Evolutionary conservation across 331 rosid genomes (phyloP).

Genomic region (Quercus lobata): DNA sequence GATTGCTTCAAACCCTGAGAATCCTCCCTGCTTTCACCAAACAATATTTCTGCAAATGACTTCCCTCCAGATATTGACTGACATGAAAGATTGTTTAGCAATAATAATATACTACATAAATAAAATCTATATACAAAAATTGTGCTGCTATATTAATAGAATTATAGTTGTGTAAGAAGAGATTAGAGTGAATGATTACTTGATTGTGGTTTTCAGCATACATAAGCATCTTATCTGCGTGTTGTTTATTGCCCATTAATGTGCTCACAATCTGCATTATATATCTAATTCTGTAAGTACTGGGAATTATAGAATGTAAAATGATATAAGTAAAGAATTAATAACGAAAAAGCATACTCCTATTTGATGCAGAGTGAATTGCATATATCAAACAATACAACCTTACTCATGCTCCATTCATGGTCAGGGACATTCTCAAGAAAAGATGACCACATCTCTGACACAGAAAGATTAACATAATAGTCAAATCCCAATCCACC

Average conservation of each 20-base stretch:
- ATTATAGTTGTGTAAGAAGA: background rate
- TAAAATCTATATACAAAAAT: background rate
- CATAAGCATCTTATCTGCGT: slow-evolving; percentile 69
- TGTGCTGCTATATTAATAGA: background rate
- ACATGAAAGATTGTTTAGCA: slow-evolving; percentile 10
- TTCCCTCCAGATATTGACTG: slow-evolving; percentile 92
- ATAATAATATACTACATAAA: background rate
- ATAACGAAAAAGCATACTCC: slow-evolving; percentile 2
- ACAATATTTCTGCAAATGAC: slow-evolving; percentile 86
- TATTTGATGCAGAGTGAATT: slow-evolving; percentile 8
- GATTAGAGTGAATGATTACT: slow-evolving; percentile 30
- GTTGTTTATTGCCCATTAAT: slow-evolving; percentile 54
- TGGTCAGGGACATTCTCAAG: slow-evolving; percentile 75
- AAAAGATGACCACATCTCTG: slow-evolving; percentile 87
- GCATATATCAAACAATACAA: slow-evolving; percentile 19
- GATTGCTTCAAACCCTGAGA: slow-evolving; percentile 42
- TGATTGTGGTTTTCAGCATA: slow-evolving; percentile 95
- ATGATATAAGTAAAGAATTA: slow-evolving; percentile 6
- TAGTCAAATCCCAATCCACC: slow-evolving; percentile 99
- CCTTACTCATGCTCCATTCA: slow-evolving; percentile 97
- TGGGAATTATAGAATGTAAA: slow-evolving; percentile 11
- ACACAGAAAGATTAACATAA: slow-evolving; percentile 72
- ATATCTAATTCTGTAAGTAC: slow-evolving; percentile 7
- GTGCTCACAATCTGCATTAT: slow-evolving; percentile 68
- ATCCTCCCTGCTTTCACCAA: slow-evolving; percentile 54